Conservation (phyloP, 169 alveolate species). For the Cryptosporidium ubiquitum region DNA sequence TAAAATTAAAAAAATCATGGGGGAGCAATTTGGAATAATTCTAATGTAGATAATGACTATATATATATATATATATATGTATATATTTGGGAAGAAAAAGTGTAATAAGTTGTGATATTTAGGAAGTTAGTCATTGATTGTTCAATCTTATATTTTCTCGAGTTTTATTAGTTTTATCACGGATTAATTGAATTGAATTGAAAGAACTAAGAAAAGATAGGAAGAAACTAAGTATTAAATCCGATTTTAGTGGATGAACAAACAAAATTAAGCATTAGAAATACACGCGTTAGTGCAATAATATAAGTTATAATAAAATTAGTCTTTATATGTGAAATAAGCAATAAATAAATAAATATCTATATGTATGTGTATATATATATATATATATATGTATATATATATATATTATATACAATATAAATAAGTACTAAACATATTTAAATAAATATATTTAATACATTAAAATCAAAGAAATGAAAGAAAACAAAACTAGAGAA, state of each 20-base stretch:
- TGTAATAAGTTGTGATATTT: neutral
- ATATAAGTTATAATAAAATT: neutral
- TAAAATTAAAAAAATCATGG: neutral
- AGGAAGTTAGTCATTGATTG: neutral
- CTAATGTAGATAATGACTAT: neutral
- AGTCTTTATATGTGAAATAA: neutral
- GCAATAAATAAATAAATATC: neutral
- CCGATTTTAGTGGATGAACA: neutral
- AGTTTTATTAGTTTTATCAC: neutral
- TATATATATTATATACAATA: neutral
- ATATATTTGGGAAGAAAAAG: neutral
- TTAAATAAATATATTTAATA: too few species aligned
- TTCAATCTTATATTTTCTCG: neutral
- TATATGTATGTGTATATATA: neutral
- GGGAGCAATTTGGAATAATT: neutral
- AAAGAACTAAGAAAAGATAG: neutral
- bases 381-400: neutral
- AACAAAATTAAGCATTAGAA: neutral
- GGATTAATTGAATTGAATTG: neutral
- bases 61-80: neutral
- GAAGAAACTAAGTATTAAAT: neutral
- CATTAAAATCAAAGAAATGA: slow-evolving; percentile 10
- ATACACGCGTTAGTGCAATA: neutral
- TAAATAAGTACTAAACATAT: neutral
- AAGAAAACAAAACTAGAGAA: slow-evolving; percentile 2